Conservation (phyloP, 495 filamentous ascomycete species). For the Aspergillus coremiiformis region DNA sequence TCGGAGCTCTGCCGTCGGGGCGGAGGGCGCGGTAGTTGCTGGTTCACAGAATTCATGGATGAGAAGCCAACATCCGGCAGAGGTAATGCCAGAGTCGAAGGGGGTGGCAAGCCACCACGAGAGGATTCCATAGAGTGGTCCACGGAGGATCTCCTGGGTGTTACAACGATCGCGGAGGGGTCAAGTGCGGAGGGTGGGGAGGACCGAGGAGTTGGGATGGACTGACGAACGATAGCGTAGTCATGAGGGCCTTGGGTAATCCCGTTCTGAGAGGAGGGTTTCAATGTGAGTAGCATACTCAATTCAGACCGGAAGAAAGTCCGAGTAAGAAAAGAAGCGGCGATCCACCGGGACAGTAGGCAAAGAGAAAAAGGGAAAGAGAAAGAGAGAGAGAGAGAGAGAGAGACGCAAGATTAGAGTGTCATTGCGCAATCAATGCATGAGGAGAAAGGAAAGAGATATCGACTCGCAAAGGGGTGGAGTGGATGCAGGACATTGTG, state of each 20-base stretch:
- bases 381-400: conserved; percentile 1
- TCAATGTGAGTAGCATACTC: conserved; percentile 39
- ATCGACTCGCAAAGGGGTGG: too few species aligned
- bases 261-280: conserved; percentile 32
- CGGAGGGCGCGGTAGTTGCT: conserved; percentile 61
- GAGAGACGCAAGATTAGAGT: neutral
- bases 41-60: conserved; percentile 28
- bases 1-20: conserved; percentile 67
- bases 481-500: neutral
- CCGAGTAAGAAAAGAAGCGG: neutral
- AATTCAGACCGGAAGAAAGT: neutral
- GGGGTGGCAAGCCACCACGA: conserved; percentile 32
- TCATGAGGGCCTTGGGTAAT: conserved; percentile 35
- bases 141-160: conserved; percentile 13
- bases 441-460: neutral
- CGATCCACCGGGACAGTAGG: neutral
- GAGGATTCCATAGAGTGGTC: conserved; percentile 30
- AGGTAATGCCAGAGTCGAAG: conserved; percentile 30
- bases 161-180: conserved; percentile 4
- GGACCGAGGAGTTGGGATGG: conserved; percentile 27
- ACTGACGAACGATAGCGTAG: conserved; percentile 28
- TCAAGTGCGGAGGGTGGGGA: conserved; percentile 19
- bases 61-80: conserved; percentile 27
- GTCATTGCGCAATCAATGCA: neutral
- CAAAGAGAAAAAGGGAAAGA: too few species aligned